A percentile compares a stretch with the other conserved stretches of the same genome.
Evolutionary conservation across 495 filamentous ascomycete genomes (phyloP).

Genomic region (Letharia columbiana): DNA sequence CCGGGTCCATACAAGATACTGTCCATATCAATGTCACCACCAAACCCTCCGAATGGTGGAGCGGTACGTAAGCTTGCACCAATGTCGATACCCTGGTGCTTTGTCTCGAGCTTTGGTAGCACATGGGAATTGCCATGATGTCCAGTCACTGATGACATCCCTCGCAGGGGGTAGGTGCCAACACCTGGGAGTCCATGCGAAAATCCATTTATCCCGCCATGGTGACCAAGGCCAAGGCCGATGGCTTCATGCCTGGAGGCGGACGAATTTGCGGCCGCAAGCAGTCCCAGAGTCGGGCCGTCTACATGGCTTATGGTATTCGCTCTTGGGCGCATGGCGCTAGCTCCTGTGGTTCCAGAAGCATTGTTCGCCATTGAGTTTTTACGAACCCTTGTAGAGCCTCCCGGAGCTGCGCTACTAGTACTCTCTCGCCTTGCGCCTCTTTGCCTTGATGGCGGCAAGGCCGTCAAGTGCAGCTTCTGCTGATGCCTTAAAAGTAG

Average conservation of each 20-base stretch:
- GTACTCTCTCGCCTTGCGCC: constrained; percentile 77
- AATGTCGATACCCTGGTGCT: constrained; percentile 54
- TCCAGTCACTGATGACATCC: constrained; percentile 60
- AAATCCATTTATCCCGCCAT: constrained; percentile 57
- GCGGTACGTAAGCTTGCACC: constrained; percentile 67
- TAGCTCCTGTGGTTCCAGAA: constrained; percentile 37
- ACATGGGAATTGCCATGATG: constrained; percentile 56
- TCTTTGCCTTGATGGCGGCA: constrained; percentile 78
- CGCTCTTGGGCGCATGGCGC: constrained; percentile 75
- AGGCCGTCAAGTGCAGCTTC: constrained; percentile 95
- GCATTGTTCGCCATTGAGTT: constrained; percentile 69
- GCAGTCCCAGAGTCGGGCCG: constrained; percentile 60
- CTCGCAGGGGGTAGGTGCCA: constrained; percentile 55
- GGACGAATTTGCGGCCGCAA: constrained; percentile 52
- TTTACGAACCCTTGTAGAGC: constrained; percentile 73
- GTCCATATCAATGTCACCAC: constrained; percentile 66
- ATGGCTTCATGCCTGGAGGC: constrained; percentile 37
- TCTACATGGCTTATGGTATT: constrained; percentile 98
- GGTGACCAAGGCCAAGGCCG: constrained; percentile 47
- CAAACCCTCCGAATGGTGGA: constrained; percentile 62
- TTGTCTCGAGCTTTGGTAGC: constrained; percentile 78
- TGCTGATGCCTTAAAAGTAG: constrained; percentile 92
- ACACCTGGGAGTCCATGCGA: constrained; percentile 56
- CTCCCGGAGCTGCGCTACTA: constrained; percentile 56
- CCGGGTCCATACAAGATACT: constrained; percentile 57